Percentiles rank a stretch among this genome's conserved stretches.
Conservation (phyloP, 441 rosid genomes). For the Daphne laureola region DNA sequence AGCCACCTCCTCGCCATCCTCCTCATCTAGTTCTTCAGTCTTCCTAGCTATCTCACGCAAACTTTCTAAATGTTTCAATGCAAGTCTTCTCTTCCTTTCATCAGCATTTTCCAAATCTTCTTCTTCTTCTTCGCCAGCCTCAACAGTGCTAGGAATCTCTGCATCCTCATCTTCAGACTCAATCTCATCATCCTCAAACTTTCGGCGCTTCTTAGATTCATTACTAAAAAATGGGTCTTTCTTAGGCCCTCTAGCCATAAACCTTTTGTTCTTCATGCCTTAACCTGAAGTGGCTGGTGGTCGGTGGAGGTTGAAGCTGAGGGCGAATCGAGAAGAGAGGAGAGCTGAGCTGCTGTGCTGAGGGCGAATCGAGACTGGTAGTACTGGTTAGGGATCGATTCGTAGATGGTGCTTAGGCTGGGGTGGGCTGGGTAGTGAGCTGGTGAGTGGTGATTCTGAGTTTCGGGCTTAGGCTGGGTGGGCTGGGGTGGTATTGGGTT, state of each 20-base stretch:
- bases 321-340: no score
- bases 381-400: no score
- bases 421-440: no score
- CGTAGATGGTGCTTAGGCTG: no score
- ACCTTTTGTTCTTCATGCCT: no score
- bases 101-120: conserved; percentile 53
- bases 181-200: conserved; percentile 39
- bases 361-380: no score
- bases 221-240: conserved; percentile 52
- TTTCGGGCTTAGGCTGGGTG: no score
- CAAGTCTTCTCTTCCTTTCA: conserved; percentile 70
- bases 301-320: no score
- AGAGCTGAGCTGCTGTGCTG: no score
- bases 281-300: no score
- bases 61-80: conserved; percentile 39
- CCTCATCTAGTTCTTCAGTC: conserved; percentile 27
- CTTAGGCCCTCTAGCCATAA: neutral
- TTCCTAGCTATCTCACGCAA: conserved; percentile 30
- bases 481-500: no score
- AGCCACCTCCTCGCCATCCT: conserved; percentile 49
- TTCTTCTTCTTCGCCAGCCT: conserved; percentile 14
- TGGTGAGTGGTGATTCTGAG: no score
- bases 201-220: conserved; percentile 53
- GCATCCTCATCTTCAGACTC: conserved; percentile 46
- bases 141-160: conserved; percentile 23